Evolutionary conservation across 148 eudicot species (phyloP), one percentile per base, ranked within the genome.

Genomic region (Rhododendron henanense): DNA sequence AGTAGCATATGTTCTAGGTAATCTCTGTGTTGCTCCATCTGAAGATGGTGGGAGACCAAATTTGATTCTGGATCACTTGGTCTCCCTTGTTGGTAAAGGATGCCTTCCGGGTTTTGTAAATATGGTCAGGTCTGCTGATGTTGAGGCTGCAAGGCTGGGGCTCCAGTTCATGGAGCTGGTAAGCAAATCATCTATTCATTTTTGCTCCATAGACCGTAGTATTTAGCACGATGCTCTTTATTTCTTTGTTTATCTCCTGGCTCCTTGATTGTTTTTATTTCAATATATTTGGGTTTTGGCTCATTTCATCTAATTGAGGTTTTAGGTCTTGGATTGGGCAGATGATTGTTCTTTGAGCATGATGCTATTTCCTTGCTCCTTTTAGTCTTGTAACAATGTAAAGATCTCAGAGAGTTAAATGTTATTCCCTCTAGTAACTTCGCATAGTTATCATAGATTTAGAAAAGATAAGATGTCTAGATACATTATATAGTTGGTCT

Each of bases 151-250:
- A 81, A 93, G 92, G 87, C 84, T 97, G 47, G 98, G 98, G 73
- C 92, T 97, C 81, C 99, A 97, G 85, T 97, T 97, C 90, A 73
- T 95, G 47, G 99, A 97, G 89, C 91, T 97, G 95, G 99, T 97
- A 89, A 93, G 92, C 65, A 44, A 23, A 85, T 86, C 67, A 23
- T 33, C 81, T 71, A 15, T 85, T 11, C 16, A 3, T 39, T n/a
- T 81, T 59, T 63, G 84, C 45, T 61, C 39, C 31, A 37, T 10
- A 61, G 53, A 63, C 75, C 13, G 16, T 82, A 11, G 9, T 21
- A 71, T 2, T 28, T 28, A 84, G 85, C 41, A 28, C 33, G 23
- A 9, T 15, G 33, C 35, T 33, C 25, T 50, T 44, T 48, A 31
- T 47, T 84, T 84, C 44, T 47, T 65, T n/a, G 8, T 57, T 71